Base-by-base conservation (phyloP, 2,329 filamentous ascomycete genomes). In the Hypoxylon sp. region DNA sequence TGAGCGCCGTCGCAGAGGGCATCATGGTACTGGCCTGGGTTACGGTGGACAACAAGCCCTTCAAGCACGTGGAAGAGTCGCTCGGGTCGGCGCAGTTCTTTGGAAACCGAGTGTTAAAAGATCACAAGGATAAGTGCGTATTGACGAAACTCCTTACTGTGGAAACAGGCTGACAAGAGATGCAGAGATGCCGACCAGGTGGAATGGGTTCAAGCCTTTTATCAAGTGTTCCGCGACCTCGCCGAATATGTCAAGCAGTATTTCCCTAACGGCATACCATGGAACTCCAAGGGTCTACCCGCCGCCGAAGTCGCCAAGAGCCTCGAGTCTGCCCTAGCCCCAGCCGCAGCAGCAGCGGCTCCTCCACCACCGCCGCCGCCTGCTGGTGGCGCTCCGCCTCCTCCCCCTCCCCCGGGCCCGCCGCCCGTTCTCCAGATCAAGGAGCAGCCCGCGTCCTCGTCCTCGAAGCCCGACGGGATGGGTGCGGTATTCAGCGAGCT, bases 1-100 rank as follows among this genome's bases (percentile, higher is more conserved):
- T 99, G 45, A 91, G 89, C 70, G 88, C 93, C 66, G 91, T 98
- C 24, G 88, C 92, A 0, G 94, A 98, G 71, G 93, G 93, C 65
- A 93, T 97, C 65, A 89, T 91, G 71, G 88, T 92, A 33, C 80
- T 99, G 56, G 91, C 90, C 27, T 99, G 95, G 95, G 90, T 98
- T 55, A 90, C 89, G 0, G 85, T 95, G 45, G 90, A 96, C 48
- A 83, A 79, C 63, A 92, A 92, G 72, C 95, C 95, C 2, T 88
- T 85, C 63, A 93, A 95, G 70, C 91, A 93, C 69, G 89, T 98
- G 42, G 88, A 88, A 42, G 93, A 97, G 67, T 88, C 88, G 57
- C 81, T 96, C 17, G 88, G 88, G 24, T 89, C 92, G 47, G 91
- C 93, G 35, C 89, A 98, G 73, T 96, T 96, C 79, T 97, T 91